Evolutionary conservation across 768 basidiomycete species (phyloP), one percentile per base, ranked within the genome.

Genomic region (Trametes elegans): DNA sequence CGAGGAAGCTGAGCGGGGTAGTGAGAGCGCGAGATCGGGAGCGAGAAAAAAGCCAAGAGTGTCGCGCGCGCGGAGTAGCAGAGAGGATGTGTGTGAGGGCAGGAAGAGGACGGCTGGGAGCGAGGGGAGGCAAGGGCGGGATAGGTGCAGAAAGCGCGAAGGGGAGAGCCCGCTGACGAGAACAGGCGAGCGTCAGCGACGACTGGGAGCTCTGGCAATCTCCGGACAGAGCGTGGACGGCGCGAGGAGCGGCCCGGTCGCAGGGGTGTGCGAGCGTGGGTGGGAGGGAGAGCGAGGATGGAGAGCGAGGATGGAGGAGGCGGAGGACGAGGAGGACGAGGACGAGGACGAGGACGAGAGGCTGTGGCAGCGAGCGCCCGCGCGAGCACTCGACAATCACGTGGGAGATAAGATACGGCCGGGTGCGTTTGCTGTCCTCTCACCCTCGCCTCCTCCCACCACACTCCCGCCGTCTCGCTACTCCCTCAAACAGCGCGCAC

Each of bases 81-180:
- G 39, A 32, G 29, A 21, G 41, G 16, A 16, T 32, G 29, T 21
- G 5, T 27, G 27, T 16, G 13, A 4, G 27, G n/a, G 1, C n/a
- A 48, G 29, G 19, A 11, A 49, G 42, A 36, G 5, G 45, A 34
- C 18, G 21, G 34, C 5, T 21, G 11, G n/a, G 16, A 8, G 34
- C 13, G 45, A 27, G 21, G 44, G 48, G 21, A 26, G 39, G 44
- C n/a, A n/a, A 27, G 41, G 6, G 26, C 24, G 31, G n/a, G 28
- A 49, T 48, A 44, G 48, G 26, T 49, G 23, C 14, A 11, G 39
- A n/a, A 23, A 23, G 54, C 26, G 35, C 27, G 23, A 23, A 35
- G 34, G n/a, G 35, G 40, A 16, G 23, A n/a, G n/a, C n/a, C n/a
- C 47, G 48, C 47, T 49, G 55, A 49, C 47, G 55, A 49, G 55